Base-by-base conservation (phyloP, 768 basidiomycete species). In the Tubosaeta sp. region DNA sequence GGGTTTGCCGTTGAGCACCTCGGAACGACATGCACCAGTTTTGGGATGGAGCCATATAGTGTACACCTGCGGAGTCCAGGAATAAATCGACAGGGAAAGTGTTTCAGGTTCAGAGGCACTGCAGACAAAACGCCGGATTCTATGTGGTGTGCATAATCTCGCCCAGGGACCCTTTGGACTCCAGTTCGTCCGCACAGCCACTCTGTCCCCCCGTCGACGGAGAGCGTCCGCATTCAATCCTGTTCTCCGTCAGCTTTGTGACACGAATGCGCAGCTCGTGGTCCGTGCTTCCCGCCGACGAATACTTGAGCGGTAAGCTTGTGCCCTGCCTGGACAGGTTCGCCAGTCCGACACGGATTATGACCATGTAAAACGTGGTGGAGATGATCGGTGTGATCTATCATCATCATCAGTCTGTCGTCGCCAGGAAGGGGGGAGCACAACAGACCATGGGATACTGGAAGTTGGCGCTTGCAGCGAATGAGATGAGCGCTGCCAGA, bases 311-410 rank as follows among this genome's bases (percentile, higher is more conserved):
- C 3, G 31, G 31, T 3, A 18, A 4, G 4, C 27, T 39, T 13
- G 34, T 9, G 2, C 8, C 4, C 13, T 29, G 44, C 22, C 18
- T 45, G 3, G 34, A 29, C n/a, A 22, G 51, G 19, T 35, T 43
- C 11, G 48, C 39, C 19, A 66, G 13, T 1, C 65, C 70, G 38
- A 73, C 61, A 19, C 73, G 74, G 22, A 75, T 63, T 35, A 75
- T 71, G 31, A 75, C 69, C 71, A 74, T 69, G 57, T 71, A 72
- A 58, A 73, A 75, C 8, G 70, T 67, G 61, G 75, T 74, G 4
- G 67, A 68, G 46, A 73, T 72, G 47, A 73, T 69, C 21, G 70
- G 72, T 11, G 64, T 64, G 44, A 69, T 59, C 72, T 73, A 24
- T 16, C 36, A 14, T 31, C n/a, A 11, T 27, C 1, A 27, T 7